Conservation (phyloP, 1,284 basidiomycete genomes). For the Tylopilus sp. region DNA sequence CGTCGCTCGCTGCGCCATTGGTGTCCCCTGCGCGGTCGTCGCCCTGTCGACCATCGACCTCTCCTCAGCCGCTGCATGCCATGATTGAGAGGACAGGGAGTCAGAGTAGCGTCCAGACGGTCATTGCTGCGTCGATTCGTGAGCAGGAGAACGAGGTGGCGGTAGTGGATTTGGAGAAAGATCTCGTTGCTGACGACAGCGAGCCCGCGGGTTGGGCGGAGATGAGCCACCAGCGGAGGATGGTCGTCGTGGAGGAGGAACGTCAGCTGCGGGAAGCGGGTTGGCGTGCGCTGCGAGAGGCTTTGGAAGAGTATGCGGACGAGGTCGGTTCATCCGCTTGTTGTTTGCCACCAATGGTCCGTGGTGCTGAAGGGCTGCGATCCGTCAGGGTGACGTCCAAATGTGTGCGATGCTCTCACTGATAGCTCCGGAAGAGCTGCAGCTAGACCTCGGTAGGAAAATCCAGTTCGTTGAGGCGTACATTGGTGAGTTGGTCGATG, state of each 20-base stretch:
- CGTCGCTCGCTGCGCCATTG: slow-evolving; percentile 43
- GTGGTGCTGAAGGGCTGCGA: not conserved
- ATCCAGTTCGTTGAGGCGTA: slow-evolving; percentile 64
- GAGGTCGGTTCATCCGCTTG: slow-evolving; percentile 39
- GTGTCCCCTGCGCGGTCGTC: slow-evolving; percentile 17
- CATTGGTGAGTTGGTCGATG: slow-evolving; percentile 45
- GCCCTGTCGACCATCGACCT: not conserved
- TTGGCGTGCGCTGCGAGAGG: slow-evolving; percentile 54
- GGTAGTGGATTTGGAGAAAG: slow-evolving; percentile 8
- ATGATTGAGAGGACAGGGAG: slow-evolving; percentile 44
- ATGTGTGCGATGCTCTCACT: slow-evolving; percentile 68
- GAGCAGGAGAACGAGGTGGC: slow-evolving; percentile 30
- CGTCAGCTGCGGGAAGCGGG: slow-evolving; percentile 47
- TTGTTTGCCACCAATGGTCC: not conserved
- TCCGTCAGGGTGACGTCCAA: slow-evolving; percentile 64
- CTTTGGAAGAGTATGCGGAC: slow-evolving; percentile 60
- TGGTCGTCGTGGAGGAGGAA: slow-evolving; percentile 51
- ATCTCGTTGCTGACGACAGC: not conserved
- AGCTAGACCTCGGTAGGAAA: slow-evolving; percentile 41
- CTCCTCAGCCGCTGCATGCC: not conserved
- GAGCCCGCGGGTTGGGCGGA: slow-evolving; percentile 24
- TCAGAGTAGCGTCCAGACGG: slow-evolving; percentile 63
- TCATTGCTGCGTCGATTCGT: slow-evolving; percentile 44
- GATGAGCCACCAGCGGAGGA: slow-evolving; percentile 37
- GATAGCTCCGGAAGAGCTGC: slow-evolving; percentile 55